Evolutionary conservation across 495 filamentous ascomycete genomes (phyloP).

Genomic region (Xylaria flabelliformis): DNA sequence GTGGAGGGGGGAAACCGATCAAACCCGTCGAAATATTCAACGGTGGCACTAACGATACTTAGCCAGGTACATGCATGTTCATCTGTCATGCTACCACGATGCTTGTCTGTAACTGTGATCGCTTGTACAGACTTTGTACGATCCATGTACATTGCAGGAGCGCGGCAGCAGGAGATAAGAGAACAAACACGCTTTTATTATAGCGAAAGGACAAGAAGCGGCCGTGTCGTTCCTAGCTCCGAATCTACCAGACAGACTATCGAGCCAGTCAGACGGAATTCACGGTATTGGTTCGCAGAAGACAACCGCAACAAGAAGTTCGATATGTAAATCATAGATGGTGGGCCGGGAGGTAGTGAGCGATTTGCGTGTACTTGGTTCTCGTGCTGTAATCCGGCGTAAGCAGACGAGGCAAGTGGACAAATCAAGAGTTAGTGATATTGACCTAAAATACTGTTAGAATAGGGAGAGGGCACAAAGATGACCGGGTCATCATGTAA

Average conservation of each 20-base stretch:
- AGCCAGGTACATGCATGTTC: conserved; percentile 46
- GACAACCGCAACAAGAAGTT: conserved; percentile 25
- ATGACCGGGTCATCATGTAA: conserved; percentile 23
- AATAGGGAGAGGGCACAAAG: conserved; percentile 14
- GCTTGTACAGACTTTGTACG: conserved; percentile 20
- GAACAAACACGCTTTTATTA: conserved; percentile 9
- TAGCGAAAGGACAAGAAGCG: background rate
- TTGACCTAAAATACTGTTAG: conserved; percentile 11
- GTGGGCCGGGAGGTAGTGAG: conserved; percentile 34
- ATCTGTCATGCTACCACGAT: conserved; percentile 44
- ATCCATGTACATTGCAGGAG: conserved; percentile 29
- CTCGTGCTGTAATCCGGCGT: conserved; percentile 19
- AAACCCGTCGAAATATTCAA: conserved; percentile 39
- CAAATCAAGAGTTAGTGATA: conserved; percentile 22
- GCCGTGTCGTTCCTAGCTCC: conserved; percentile 25
- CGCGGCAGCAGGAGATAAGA: conserved; percentile 41
- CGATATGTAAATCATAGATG: conserved; percentile 12
- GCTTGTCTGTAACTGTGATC: conserved; percentile 32
- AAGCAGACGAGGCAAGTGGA: conserved; percentile 28
- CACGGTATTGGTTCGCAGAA: conserved; percentile 27
- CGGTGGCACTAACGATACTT: conserved; percentile 46
- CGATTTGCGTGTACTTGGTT: conserved; percentile 34
- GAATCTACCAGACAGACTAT: conserved; percentile 32
- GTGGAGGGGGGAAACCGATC: conserved; percentile 29
- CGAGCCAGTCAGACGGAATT: conserved; percentile 35